Percentiles rank a stretch among this genome's conserved stretches.
phyloP scores from a whole-genome alignment of 352 stramenopile species.

The Globisporangium iwayamae region DNA sequence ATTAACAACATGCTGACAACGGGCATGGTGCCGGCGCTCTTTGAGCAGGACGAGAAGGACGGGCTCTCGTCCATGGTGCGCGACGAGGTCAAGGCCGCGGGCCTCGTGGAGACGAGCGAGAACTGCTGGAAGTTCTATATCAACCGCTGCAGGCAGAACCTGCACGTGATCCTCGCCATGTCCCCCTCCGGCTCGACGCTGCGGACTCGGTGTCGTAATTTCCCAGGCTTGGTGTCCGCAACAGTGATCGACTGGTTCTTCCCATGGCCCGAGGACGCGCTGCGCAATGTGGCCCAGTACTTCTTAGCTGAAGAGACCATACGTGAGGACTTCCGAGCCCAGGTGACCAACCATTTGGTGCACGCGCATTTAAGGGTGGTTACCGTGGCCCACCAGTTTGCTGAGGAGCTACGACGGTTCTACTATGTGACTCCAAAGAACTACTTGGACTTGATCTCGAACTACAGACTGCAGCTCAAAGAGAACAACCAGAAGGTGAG shows the following conservation, averaged over 20 bases:
- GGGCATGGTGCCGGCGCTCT: conserved; percentile 91
- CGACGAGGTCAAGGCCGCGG: conserved; percentile 85
- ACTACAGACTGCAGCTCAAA: conserved; percentile 91
- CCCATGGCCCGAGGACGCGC: conserved; percentile 91
- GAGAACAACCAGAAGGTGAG: conserved; percentile 89
- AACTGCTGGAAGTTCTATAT: conserved; percentile 95
- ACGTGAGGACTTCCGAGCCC: conserved; percentile 74
- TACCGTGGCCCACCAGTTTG: conserved; percentile 87
- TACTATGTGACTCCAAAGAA: conserved; percentile 98
- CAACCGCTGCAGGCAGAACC: conserved; percentile 90
- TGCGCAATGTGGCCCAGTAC: conserved; percentile 91
- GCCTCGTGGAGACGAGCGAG: conserved; percentile 90
- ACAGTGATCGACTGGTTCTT: conserved; percentile 97
- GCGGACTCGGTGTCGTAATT: conserved; percentile 92
- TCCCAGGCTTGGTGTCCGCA: conserved; percentile 91
- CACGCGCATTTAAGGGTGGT: conserved; percentile 91
- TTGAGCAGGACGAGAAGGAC: conserved; percentile 92
- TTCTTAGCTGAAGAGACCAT: conserved; percentile 92
- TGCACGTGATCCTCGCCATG: conserved; percentile 95
- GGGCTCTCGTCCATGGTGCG: conserved; percentile 76
- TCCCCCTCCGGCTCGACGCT: conserved; percentile 92
- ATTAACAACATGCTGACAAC: conserved; percentile 98
- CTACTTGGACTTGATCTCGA: conserved; percentile 95
- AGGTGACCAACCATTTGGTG: conserved; percentile 89
- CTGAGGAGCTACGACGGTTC: conserved; percentile 86